phyloP scores from a whole-genome alignment of 495 filamentous ascomycete genomes.

The Hyaloscypha variabilis region DNA sequence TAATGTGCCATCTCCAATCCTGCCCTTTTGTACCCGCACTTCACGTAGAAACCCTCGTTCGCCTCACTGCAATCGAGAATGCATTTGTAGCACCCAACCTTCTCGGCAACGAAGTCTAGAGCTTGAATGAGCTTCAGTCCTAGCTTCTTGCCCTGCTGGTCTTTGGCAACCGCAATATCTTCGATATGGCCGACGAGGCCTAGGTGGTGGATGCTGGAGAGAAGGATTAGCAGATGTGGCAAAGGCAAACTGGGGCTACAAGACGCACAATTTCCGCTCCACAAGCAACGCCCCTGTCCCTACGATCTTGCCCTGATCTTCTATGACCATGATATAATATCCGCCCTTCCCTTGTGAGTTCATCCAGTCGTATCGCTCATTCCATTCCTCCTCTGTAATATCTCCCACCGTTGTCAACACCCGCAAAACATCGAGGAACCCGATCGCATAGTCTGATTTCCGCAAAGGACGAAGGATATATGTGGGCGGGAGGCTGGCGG shows the following conservation, averaged over 20 bases:
- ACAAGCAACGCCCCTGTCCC: conserved; percentile 87
- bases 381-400: conserved; percentile 73
- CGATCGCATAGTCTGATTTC: conserved; percentile 72
- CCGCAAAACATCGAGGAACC: conserved; percentile 87
- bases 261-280: conserved; percentile 76
- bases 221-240: conserved; percentile 9
- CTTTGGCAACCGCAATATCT: conserved; percentile 92
- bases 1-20: conserved; percentile 98
- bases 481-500: conserved; percentile 70
- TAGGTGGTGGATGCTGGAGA: conserved; percentile 66
- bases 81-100: conserved; percentile 92
- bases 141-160: conserved; percentile 96
- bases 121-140: conserved; percentile 93
- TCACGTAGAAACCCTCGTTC: conserved; percentile 98
- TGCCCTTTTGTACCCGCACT: conserved; percentile 93
- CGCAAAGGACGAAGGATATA: conserved; percentile 84
- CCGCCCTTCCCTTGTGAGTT: conserved; percentile 66
- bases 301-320: conserved; percentile 73
- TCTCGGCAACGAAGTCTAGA: conserved; percentile 81
- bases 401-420: conserved; percentile 94
- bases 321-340: conserved; percentile 85
- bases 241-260: neutral
- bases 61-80: conserved; percentile 61
- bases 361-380: conserved; percentile 85
- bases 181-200: conserved; percentile 94